A percentile compares a stretch with the other conserved stretches of the same genome.
These are phyloP conservation scores for Serendipita sp. DNA, from an alignment of 768 basidiomycete species.

Conservation along the genomic window DNA sequence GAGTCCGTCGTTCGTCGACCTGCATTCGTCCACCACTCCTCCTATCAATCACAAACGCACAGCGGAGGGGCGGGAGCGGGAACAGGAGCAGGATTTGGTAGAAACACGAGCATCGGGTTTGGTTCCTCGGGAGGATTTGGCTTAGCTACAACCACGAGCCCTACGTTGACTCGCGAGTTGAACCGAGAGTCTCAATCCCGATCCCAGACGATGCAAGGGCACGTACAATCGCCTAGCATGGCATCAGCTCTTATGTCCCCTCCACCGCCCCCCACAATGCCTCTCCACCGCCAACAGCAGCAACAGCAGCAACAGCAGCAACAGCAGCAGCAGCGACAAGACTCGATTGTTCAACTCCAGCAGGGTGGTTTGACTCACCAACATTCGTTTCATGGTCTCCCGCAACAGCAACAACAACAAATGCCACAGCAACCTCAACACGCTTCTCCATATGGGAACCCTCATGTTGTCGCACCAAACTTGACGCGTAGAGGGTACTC, in stretches of 20 bases:
- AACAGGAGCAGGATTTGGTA: too few relatives aligned
- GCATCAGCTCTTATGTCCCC: background rate
- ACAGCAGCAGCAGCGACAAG: background rate
- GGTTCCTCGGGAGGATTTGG: too few relatives aligned
- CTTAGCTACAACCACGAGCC: too few relatives aligned
- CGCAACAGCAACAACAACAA: background rate
- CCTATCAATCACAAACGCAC: too few relatives aligned
- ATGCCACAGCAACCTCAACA: background rate
- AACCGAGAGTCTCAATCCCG: too few relatives aligned
- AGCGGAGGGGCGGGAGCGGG: too few relatives aligned
- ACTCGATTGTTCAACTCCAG: background rate
- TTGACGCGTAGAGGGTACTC: too few relatives aligned
- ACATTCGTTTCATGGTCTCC: background rate
- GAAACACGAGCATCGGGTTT: too few relatives aligned
- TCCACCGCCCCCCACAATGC: background rate
- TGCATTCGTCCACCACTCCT: too few relatives aligned
- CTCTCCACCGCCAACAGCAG: background rate
- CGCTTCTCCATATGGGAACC: too few relatives aligned
- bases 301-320: background rate
- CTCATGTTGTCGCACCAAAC: too few relatives aligned
- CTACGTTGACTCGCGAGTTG: too few relatives aligned
- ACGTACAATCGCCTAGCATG: background rate
- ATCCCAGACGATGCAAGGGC: background rate
- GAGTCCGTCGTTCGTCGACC: background rate
- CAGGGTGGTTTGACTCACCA: background rate